These are phyloP conservation scores for Graphiopsis chlorocephala DNA, from an alignment of 2,329 filamentous ascomycete genomes.

Conservation along the genomic window DNA sequence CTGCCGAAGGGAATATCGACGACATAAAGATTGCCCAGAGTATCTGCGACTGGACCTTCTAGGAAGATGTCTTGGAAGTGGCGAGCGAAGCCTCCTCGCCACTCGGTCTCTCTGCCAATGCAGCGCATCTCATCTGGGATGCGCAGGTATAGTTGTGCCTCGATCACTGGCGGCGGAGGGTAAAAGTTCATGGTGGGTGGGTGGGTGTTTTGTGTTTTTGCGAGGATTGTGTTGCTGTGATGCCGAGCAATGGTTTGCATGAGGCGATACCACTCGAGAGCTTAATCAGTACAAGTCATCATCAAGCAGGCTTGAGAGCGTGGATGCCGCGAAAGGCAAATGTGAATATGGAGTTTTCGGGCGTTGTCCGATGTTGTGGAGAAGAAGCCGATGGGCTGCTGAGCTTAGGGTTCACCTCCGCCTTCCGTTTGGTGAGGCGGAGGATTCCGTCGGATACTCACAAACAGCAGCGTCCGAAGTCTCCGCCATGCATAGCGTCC, in stretches of 20 bases:
- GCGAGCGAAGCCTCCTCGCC: slow-evolving; percentile 39
- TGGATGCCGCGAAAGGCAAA: neutral
- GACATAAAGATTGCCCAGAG: slow-evolving; percentile 37
- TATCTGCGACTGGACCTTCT: slow-evolving; percentile 38
- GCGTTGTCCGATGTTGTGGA: neutral
- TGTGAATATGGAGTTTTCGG: neutral
- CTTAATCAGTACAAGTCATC: neutral
- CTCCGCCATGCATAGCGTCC: neutral
- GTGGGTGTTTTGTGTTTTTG: too few species aligned
- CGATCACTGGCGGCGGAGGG: slow-evolving; percentile 32
- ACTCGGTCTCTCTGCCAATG: slow-evolving; percentile 32
- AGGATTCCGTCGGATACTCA: neutral
- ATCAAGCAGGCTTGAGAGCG: neutral
- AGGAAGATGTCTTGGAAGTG: slow-evolving; percentile 42
- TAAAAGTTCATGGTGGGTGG: slow-evolving; percentile 36
- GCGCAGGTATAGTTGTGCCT: slow-evolving; percentile 37
- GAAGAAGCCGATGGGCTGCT: neutral
- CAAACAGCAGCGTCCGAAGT: neutral
- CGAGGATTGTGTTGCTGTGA: neutral
- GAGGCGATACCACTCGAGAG: neutral
- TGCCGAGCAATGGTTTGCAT: neutral
- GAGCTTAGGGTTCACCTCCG: neutral
- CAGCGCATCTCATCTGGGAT: slow-evolving; percentile 35
- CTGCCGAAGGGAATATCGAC: slow-evolving; percentile 43
- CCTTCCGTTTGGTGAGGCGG: neutral